phyloP scores from a whole-genome alignment of 2,329 filamentous ascomycete species.

The Beauveria australis region DNA sequence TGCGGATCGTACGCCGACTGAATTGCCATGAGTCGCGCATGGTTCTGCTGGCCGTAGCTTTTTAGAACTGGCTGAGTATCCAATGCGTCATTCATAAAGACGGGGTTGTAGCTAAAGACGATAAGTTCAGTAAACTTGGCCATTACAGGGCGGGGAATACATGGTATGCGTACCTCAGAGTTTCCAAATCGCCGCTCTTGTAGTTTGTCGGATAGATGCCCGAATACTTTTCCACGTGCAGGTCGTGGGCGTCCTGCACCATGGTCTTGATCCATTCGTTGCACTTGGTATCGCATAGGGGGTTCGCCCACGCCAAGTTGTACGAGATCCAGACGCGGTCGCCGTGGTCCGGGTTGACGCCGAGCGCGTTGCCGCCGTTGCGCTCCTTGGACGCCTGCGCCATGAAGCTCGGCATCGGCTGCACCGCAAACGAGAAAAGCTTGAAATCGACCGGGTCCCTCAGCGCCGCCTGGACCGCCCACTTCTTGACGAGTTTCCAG shows the following conservation, averaged over 20 bases:
- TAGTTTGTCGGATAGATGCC: slow-evolving; percentile 17
- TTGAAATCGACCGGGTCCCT: slow-evolving; percentile 11
- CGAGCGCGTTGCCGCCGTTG: slow-evolving; percentile 19
- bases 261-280: slow-evolving; percentile 9
- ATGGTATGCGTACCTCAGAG: slow-evolving; percentile 11
- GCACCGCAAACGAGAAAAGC: slow-evolving; percentile 13
- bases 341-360: slow-evolving; percentile 17
- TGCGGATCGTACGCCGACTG: slow-evolving; percentile 14
- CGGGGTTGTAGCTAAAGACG: slow-evolving; percentile 15
- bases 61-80: slow-evolving; percentile 13
- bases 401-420: slow-evolving; percentile 15
- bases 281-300: slow-evolving; percentile 15
- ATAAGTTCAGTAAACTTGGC: not conserved
- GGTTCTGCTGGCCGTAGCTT: slow-evolving; percentile 15
- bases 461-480: not conserved
- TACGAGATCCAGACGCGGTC: slow-evolving; percentile 25
- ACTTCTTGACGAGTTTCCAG: not conserved
- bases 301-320: slow-evolving; percentile 19
- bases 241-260: slow-evolving; percentile 10
- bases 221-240: slow-evolving; percentile 13
- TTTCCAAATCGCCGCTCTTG: slow-evolving; percentile 14
- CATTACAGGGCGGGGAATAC: too few species aligned
- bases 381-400: slow-evolving; percentile 11
- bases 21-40: slow-evolving; percentile 10
- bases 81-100: slow-evolving; percentile 20